These are phyloP conservation scores for Macaranga tanarius DNA, from an alignment of 441 rosid species.

Conservation along the genomic window DNA sequence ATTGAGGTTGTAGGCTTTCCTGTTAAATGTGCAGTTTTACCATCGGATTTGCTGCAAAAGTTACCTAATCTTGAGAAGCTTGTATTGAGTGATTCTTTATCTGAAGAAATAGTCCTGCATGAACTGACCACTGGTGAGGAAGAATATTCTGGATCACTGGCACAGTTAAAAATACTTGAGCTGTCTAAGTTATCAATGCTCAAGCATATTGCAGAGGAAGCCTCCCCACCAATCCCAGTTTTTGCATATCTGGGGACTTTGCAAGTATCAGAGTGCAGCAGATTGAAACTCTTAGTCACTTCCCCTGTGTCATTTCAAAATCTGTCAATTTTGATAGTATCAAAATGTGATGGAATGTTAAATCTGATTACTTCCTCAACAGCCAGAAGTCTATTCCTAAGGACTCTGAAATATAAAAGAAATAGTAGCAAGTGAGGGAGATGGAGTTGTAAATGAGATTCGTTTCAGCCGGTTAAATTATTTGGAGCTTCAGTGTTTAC, in stretches of 20 bases:
- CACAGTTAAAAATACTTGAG: background rate
- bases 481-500: conserved; percentile 21
- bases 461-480: conserved; percentile 19
- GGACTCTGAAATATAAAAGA: conserved; percentile 23
- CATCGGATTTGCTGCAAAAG: conserved; percentile 6
- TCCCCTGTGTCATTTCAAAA: conserved; percentile 20
- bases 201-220: conserved; percentile 8
- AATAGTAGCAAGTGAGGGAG: conserved; percentile 17
- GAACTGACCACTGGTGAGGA: background rate
- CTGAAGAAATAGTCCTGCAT: conserved; percentile 1
- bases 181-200: conserved; percentile 21
- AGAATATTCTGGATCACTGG: background rate
- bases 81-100: background rate
- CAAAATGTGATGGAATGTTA: conserved; percentile 24
- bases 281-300: conserved; percentile 16
- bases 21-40: background rate
- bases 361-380: conserved; percentile 22
- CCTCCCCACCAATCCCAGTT: background rate
- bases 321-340: conserved; percentile 23
- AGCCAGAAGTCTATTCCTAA: conserved; percentile 25
- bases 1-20: background rate
- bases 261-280: background rate
- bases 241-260: conserved; percentile 15
- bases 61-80: conserved; percentile 6
- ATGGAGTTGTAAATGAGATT: conserved; percentile 16